Base-by-base conservation (phyloP, 1,139 yeast genomes). In the Scheffersomyces quercinus region DNA sequence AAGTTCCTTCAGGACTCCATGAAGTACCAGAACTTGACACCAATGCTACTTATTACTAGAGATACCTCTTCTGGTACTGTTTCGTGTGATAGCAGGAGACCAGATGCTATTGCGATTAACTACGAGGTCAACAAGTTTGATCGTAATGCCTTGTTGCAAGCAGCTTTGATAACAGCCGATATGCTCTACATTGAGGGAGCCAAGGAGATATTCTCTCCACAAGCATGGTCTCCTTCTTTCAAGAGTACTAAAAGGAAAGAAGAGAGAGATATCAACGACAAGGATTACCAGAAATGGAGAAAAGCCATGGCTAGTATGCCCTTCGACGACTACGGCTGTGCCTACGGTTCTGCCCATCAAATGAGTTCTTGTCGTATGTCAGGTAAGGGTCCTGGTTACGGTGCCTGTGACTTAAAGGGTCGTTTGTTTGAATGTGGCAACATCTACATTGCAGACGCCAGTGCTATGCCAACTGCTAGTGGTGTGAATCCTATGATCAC, bases 311-410 rank as follows among this genome's bases (percentile, higher is more conserved):
- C 65, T 16, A 58, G 58, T 11, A 53, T 55, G 6, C 65, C 64
- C 7, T 55, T 73, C 39, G 62, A 59, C 20, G 39, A 54, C 3
- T 70, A 59, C 42, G 70, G 69, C 3, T 53, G 69, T 3, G 49
- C 66, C 3, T 63, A 68, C 45, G 85, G 85, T 3, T 67, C 78
- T 3, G 86, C 86, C 7, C 85, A 81, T 58, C 85, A 81, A 59
- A 81, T 81, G 85, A 70, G 80, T 42, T 56, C 77, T 2, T 79
- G 85, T 56, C 70, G 85, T 47, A 79, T 81, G 67, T 65, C 76
- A 4, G 80, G 82, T 13, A 67, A 68, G 50, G 76, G 77, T 9
- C 77, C 83, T 9, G 47, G 53, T 9, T 54, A 70, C 45, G 81
- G 82, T 6, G 83, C 83, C 4, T 70, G 75, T 41, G 81, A 78